A percentile compares a stretch with the other conserved stretches of the same genome.
These are phyloP conservation scores for Aspergillus sparsus DNA, from an alignment of 495 filamentous ascomycete species.

Conservation along the genomic window DNA sequence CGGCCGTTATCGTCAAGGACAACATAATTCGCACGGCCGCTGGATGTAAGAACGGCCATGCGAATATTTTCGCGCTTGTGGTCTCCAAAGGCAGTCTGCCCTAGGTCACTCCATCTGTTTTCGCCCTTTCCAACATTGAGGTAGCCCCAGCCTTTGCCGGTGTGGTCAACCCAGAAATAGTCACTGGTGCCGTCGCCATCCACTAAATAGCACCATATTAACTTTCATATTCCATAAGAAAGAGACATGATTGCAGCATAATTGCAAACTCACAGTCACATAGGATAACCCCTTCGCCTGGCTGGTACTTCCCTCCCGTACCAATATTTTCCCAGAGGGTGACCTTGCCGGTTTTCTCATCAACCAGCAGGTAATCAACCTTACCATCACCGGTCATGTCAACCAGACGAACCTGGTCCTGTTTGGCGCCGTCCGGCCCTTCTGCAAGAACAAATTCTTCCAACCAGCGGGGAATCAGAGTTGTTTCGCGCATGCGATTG, in stretches of 20 bases:
- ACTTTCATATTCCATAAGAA: not conserved
- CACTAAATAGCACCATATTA: constrained; percentile 1
- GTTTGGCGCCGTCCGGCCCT: not conserved
- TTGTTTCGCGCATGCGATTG: not conserved
- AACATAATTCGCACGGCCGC: constrained; percentile 2
- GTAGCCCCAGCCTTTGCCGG: constrained; percentile 6
- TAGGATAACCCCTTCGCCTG: constrained; percentile 8
- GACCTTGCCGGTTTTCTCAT: not conserved
- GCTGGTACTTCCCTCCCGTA: constrained; percentile 6
- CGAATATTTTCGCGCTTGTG: constrained; percentile 7
- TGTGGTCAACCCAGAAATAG: constrained; percentile 8
- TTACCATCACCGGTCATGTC: constrained; percentile 1
- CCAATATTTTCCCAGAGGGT: constrained; percentile 2
- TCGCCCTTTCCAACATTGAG: not conserved
- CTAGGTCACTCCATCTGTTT: not conserved
- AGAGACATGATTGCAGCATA: too few relatives aligned
- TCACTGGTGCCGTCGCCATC: constrained; percentile 5
- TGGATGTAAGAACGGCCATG: not conserved
- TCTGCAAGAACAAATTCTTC: not conserved
- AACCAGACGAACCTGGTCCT: not conserved
- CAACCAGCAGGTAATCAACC: constrained; percentile 1
- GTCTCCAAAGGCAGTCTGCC: not conserved
- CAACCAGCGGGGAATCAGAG: not conserved
- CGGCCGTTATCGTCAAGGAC: not conserved
- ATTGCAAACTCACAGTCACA: constrained; percentile 9